Evolutionary conservation across 176 grass and related monocot genomes (phyloP), one percentile per base, ranked within the genome.

Genomic region (Elymus sibiricus): DNA sequence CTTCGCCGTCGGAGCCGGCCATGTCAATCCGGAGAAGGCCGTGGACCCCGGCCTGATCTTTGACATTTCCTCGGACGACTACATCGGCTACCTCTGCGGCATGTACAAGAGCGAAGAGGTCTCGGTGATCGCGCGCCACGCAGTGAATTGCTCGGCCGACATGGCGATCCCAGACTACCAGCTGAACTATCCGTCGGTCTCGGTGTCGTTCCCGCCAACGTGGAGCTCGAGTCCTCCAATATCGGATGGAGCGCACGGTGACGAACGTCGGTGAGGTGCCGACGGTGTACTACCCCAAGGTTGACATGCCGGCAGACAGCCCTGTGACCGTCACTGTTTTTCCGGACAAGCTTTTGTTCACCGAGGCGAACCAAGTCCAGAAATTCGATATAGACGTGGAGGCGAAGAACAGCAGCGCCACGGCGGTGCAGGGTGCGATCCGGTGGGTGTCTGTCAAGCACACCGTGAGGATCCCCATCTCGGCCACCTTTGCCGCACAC

Each of bases 21-120:
- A 94, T 43, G 90, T 92, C 14, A 83, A 90, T 70, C 82, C 87
- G 7, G 63, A 6, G 34, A 92, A 88, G 75, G 85, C 93, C 2
- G 2, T 13, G 4, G 44, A 90, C 66, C 93, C 93, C 0, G 87
- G 90, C 37, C 4, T 72, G 5, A 11, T 72, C 2, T 72, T 42
- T 3, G 69, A 72, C 22, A 14, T 25, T 6, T 2, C 21, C 11
- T 2, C 69, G 2, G 22, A 12, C 5, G 69, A 72, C 69, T 72
- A 72, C 69, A 72, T 72, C 69, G 69, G 69, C 69, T 72, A 42
- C 37, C 38, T 72, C 5, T 72, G 69, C 22, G 37, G 69, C 69
- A 14, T 72, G 11, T 72, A 72, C 38, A 72, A 1, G 21, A 40
- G 12, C 38, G 7, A 24, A 5, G 5, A 72, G 11, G 69, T 72